Evolutionary conservation across 139 green algal genomes (phyloP), one percentile per base, ranked within the genome.

Genomic region (Ettlia oleoabundans): DNA sequence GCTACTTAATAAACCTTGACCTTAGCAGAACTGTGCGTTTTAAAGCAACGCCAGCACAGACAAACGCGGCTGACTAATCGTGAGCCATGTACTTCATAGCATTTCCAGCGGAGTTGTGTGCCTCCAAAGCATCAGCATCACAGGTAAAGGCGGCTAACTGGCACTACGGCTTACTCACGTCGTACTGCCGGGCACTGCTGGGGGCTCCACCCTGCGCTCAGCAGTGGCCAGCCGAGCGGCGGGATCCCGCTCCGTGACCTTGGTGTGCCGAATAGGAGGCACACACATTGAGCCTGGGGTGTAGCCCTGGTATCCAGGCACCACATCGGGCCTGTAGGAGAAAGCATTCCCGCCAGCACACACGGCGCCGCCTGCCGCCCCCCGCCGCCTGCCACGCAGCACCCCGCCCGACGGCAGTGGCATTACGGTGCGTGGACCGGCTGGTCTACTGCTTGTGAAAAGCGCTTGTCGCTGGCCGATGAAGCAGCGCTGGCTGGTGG

Each of bases 241-340:
- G 77, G 75, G 75, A 1, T 55, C 75, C 30, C 75, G 58, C 58
- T 55, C 30, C 1, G 41, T 72, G 28, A 81, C 33, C 15, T 15
- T 15, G 0, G 75, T 81, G 58, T 81, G 58, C n/a, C 18, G 21
- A 2, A 58, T 19, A 0, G 75, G 75, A 55, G 75, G 75, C 58
- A 81, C 40, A 38, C 73, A 71, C 38, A 30, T 40, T 28, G 26
- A 43, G 40, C 35, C 58, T 0, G 75, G 75, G 0, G 40, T 42
- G 4, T 43, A 81, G 18, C 42, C 26, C 15, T 37, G 42, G 58
- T 47, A 71, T 15, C 58, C 58, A 1, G 75, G 58, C 5, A 42
- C 19, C 35, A 2, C 22, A 18, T 38, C 28, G 1, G 75, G 55
- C 5, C 42, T 26, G 58, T 81, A 63, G 51, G 38, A 38, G 26